These are phyloP conservation scores for Komagataella mondaviorum DNA, from an alignment of 805 yeast species.

Conservation along the genomic window DNA sequence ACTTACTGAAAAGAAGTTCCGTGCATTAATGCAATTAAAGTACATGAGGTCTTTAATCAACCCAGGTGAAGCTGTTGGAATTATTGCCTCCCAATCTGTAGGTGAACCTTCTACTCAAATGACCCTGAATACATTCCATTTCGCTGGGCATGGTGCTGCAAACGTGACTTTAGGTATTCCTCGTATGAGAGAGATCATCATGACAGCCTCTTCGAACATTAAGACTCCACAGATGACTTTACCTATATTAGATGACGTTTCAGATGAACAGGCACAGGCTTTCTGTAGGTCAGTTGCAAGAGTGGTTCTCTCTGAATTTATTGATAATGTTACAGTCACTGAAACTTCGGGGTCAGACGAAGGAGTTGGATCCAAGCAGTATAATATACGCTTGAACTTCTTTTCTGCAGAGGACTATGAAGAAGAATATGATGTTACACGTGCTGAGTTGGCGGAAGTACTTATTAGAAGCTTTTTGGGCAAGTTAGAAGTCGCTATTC, in stretches of 20 bases:
- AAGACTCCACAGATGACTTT: slow-evolving; percentile 98
- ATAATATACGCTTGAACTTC: slow-evolving; percentile 62
- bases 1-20: slow-evolving; percentile 69
- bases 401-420: slow-evolving; percentile 66
- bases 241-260: slow-evolving; percentile 70
- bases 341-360: slow-evolving; percentile 67
- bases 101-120: slow-evolving; percentile 99
- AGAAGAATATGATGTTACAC: slow-evolving; percentile 78
- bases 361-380: slow-evolving; percentile 46
- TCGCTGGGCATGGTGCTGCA: slow-evolving; percentile 99
- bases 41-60: slow-evolving; percentile 91
- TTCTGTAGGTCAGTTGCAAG: slow-evolving; percentile 85
- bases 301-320: slow-evolving; percentile 77
- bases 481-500: slow-evolving; percentile 57
- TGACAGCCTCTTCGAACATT: slow-evolving; percentile 94
- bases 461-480: slow-evolving; percentile 53
- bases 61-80: slow-evolving; percentile 98
- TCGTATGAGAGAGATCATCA: slow-evolving; percentile 98
- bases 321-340: slow-evolving; percentile 72
- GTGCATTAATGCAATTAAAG: slow-evolving; percentile 94
- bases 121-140: slow-evolving; percentile 95
- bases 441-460: slow-evolving; percentile 62
- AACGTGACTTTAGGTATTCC: slow-evolving; percentile 99
- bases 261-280: slow-evolving; percentile 78
- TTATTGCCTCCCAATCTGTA: slow-evolving; percentile 93